Base-by-base conservation (phyloP, 73 alveolate species). In the Durusdinium trenchii region DNA sequence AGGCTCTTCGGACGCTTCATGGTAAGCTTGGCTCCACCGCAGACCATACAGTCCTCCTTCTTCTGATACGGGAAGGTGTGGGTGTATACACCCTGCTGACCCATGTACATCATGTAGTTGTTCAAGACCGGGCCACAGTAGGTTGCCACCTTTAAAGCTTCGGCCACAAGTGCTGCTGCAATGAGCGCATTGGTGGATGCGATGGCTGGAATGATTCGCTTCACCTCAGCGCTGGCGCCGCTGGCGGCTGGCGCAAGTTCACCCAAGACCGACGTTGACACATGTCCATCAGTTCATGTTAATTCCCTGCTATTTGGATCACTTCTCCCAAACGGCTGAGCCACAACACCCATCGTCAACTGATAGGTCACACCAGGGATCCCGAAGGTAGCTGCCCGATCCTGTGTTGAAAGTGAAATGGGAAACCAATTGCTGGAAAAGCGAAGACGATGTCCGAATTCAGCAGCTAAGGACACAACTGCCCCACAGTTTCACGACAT, bases 171-270 rank as follows among this genome's bases (percentile, higher is more conserved):
- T 5, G 99, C 99, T 18, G 99, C 99, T 2, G 99, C 99, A 73
- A 99, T 99, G 50, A 99, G 96, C 42, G 99, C 99, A 99, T 99
- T 99, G 9, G 99, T 99, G 6, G 99, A 99, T 46, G 99, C 99
- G 69, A 99, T 99, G 28, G 99, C 99, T 61, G 99, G 99, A 86
- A 99, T 99, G 85, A 99, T 94, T 46, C 99, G 94, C 83, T 99
- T 99, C 54, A 99, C 99, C 54, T 99, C 99, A 20, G 99, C 99
- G 51, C n/a, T n/a, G n/a, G n/a, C n/a, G n/a, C n/a, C n/a, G n/a
- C n/a, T n/a, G n/a, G n/a, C n/a, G n/a, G n/a, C n/a, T n/a, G n/a
- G n/a, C n/a, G n/a, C n/a, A n/a, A n/a, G n/a, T n/a, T n/a, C n/a
- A n/a, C n/a, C n/a, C n/a, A n/a, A n/a, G n/a, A n/a, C n/a, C n/a